Evolutionary conservation across 768 basidiomycete genomes (phyloP), one percentile per base, ranked within the genome.

Genomic region (Leucocoprinus leucothites): DNA sequence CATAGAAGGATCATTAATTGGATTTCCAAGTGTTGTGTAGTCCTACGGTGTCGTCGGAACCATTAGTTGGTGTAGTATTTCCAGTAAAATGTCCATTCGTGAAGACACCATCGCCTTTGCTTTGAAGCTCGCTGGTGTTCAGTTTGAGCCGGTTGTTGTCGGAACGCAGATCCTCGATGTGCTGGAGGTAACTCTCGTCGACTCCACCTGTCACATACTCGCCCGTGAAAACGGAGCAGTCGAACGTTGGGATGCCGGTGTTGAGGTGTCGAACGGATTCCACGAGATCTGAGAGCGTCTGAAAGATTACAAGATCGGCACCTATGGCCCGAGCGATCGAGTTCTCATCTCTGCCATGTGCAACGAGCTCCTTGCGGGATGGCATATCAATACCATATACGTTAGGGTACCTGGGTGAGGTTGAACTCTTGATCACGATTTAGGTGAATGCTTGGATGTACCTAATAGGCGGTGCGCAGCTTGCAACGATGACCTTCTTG

Each of bases 301-400:
- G 97, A 78, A 89, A 99, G 66, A 99, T 89, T 68, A 94, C 89
- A 36, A 96, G 81, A 71, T 99, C 97, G 9, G 95, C 97, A 42
- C 94, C 94, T 58, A 98, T 97, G 51, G 82, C 83, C 19, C 72
- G 63, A 2, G 93, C 89, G 58, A 98, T 86, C 57, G 86, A 81
- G 21, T 81, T 76, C 9, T 79, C 81, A 50, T 84, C 82, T 48
- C 93, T 85, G 34, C 79, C 81, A 67, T 94, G 76, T 0, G 94
- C 96, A 48, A 98, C 94, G 28, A 98, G 86, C 66, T 98, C 96
- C 34, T 77, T 72, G n/a, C 92, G 85, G 3, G 94, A 93, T 26
- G 97, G 96, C 97, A 98, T 99, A 74, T 99, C 97, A 66, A 99
- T 99, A 18, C 97, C 97, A 70, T 99, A 98, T 3, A 99, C 97